Base-by-base conservation (phyloP, 345 rosid genomes). In the Populus alba region DNA sequence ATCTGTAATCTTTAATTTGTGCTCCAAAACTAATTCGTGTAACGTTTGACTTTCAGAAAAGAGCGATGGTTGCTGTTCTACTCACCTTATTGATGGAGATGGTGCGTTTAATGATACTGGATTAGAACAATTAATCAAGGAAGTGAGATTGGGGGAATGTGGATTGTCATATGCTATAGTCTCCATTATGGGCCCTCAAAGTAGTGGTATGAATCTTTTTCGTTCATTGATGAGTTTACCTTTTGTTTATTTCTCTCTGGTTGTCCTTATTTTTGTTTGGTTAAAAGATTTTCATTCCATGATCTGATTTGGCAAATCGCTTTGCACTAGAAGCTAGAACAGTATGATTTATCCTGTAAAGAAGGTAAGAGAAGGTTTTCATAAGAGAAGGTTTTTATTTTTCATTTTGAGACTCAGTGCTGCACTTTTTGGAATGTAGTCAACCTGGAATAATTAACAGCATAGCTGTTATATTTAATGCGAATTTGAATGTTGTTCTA, bases 131-230 rank as follows among this genome's bases (percentile, higher is more conserved):
- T 91, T 97, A 71, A 94, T 91, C 82, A 91, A 88, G 85, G 94
- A 90, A 78, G 87, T 91, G 75, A 91, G 85, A 41, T 80, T 97
- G 83, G 88, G 82, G 47, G 97, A 94, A 76, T 91, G 97, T 73
- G 99, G 99, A 47, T 87, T 97, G 76, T 97, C 99, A 7, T 94
- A 97, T 74, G 99, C 98, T 8, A 86, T 92, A 55, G 99, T 91
- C 81, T 90, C 99, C 59, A 97, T 97, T 80, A 97, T 97, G 99
- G 99, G 99, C 72, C 99, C 99, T 2, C 99, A 94, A 80, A 97
- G 98, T 82, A 97, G 99, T 62, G 99, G 99, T 97, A 88, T 75
- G 95, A 83, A 62, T 78, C 20, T 41, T 71, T 69, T 71, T 69
- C 25, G 51, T 53, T 75, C 57, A 41, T 29, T 38, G 17, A 68